Base-by-base conservation (phyloP, 2,329 filamentous ascomycete species). In the Meredithiella fracta region DNA sequence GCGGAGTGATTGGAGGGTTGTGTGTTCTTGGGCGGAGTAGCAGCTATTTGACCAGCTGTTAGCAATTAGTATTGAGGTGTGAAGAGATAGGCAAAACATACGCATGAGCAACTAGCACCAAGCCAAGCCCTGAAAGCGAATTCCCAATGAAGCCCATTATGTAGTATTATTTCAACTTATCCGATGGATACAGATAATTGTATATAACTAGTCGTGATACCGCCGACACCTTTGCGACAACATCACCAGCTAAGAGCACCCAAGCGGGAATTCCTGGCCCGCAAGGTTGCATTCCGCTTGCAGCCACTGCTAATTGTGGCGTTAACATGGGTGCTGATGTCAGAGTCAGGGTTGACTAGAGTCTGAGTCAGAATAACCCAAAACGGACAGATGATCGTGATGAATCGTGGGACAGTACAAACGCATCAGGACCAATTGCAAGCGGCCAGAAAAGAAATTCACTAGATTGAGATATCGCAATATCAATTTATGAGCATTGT, bases 1-100 rank as follows among this genome's bases (percentile, higher is more conserved):
- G 55, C 70, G 69, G 62, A 75, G 74, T 56, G 82, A 78, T 62
- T 82, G 79, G 52, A 94, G 78, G 22, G 82, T 75, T 5, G 87
- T 85, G 71, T 95, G 86, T 71, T 98, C 92, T 69, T 95, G 86
- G 50, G 90, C 89, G 53, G 92, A 98, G 71, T 97, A 98, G 71
- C 90, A 94, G 61, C 92, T 98, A 66, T 65, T 38, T 38, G 26
- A 38, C 11, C 29, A 6, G 9, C 6, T 15, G 20, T 52, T 52
- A 49, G 44, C 22, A 25, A 7, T 11, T 23, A 14, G 55, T 64
- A 59, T 42, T 22, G 47, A 8, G 47, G 37, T 38, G 47, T 54
- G 29, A 34, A 23, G 31, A 50, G 15, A 50, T 2, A 47, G 52
- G 26, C 11, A 40, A 47, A 20, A 31, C 57, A 69, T 82, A 96